phyloP scores from a whole-genome alignment of 2,329 filamentous ascomycete species.

The Zymoseptoria pseudotritici region DNA sequence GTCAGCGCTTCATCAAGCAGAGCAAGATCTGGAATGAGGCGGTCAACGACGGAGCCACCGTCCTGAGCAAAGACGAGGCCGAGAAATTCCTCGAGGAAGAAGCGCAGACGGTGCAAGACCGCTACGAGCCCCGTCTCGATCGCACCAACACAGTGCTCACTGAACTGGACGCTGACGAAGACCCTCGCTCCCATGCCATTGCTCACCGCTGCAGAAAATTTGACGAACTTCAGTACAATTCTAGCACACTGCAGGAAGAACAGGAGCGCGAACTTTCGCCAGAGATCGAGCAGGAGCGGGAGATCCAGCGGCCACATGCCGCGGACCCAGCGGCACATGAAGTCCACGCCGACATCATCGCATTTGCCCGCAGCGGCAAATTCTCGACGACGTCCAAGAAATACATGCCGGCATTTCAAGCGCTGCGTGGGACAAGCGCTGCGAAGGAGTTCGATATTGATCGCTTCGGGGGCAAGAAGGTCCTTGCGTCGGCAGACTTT shows the following conservation, averaged over 20 bases:
- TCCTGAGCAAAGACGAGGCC: conserved; percentile 32
- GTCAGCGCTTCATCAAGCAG: conserved; percentile 39
- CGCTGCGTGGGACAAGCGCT: conserved; percentile 5
- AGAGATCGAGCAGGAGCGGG: conserved; percentile 54
- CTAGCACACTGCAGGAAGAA: conserved; percentile 50
- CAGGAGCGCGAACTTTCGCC: conserved; percentile 61
- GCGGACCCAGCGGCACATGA: conserved; percentile 35
- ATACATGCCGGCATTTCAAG: conserved; percentile 23
- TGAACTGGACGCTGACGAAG: conserved; percentile 16
- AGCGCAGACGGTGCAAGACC: conserved; percentile 56
- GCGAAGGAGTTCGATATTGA: conserved; percentile 1
- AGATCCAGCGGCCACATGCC: conserved; percentile 42
- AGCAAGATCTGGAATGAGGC: conserved; percentile 8
- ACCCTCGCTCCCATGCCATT: conserved; percentile 44
- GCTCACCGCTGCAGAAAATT: conserved; percentile 28
- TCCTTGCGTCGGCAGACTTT: conserved; percentile 10
- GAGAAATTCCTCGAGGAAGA: conserved; percentile 62
- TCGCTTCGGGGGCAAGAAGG: conserved; percentile 2
- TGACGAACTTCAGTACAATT: conserved; percentile 12
- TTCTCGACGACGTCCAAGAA: conserved; percentile 26
- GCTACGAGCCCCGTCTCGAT: conserved; percentile 2
- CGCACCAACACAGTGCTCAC: conserved; percentile 20
- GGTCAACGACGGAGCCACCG: conserved; percentile 7
- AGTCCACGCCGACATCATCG: conserved; percentile 38
- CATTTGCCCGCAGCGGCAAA: conserved; percentile 35